Evolutionary conservation across 2,329 filamentous ascomycete genomes (phyloP).

Genomic region (Trichophyton equinum): DNA sequence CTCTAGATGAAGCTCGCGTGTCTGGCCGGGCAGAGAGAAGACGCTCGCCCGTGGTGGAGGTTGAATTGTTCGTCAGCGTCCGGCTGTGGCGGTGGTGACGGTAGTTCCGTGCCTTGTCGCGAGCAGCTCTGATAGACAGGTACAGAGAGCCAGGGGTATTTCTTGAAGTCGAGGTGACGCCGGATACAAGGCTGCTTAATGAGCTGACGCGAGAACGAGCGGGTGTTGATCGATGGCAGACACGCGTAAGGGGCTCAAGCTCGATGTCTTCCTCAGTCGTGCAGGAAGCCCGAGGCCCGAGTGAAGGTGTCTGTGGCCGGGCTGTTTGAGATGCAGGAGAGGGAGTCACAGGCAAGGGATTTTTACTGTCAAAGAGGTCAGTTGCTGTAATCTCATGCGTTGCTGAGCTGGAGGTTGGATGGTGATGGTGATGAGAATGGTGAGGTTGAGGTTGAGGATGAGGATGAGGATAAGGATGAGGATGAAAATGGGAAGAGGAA

Average conservation of each 20-base stretch:
- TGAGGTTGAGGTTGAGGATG: too few relatives aligned
- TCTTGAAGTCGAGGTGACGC: not conserved
- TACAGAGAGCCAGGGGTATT: conserved; percentile 10
- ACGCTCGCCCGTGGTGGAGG: not conserved
- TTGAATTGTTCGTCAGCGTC: conserved; percentile 5
- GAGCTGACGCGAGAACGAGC: not conserved
- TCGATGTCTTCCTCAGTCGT: not conserved
- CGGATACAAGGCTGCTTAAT: conserved; percentile 5
- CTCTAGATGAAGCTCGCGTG: not conserved
- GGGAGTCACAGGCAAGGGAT: conserved; percentile 9
- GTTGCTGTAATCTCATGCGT: conserved; percentile 4
- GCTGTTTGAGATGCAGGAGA: not conserved
- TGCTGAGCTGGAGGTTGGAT: not conserved
- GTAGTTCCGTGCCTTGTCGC: conserved; percentile 6
- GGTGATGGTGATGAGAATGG: not conserved
- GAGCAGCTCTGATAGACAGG: conserved; percentile 9
- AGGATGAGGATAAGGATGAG: too few relatives aligned
- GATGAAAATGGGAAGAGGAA: too few relatives aligned
- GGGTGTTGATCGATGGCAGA: not conserved
- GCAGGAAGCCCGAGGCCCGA: not conserved
- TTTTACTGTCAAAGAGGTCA: conserved; percentile 12
- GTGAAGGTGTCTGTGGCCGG: not conserved
- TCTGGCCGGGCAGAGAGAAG: not conserved
- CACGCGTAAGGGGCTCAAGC: not conserved
- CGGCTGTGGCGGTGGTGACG: conserved; percentile 1